These are phyloP conservation scores for Talinum fruticosum DNA, from an alignment of 148 eudicot genomes.

Conservation along the genomic window DNA sequence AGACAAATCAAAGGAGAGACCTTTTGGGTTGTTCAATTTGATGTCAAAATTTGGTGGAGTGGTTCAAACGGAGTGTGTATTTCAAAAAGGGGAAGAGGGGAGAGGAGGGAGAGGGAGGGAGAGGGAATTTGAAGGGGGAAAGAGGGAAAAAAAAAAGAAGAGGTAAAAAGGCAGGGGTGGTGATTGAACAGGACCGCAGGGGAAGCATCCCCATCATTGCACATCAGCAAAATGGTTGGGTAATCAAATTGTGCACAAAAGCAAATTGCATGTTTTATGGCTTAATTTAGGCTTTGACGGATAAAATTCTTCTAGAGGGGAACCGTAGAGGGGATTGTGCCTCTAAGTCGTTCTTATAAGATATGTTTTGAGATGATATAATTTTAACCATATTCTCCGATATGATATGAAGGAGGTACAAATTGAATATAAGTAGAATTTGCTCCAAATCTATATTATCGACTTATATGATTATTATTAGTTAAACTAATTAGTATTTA, in stretches of 20 bases:
- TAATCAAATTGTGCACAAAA: too few relatives aligned
- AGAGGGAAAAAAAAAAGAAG: conserved; percentile 17
- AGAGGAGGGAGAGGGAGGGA: background rate
- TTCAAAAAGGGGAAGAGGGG: background rate
- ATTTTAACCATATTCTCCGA: too few relatives aligned
- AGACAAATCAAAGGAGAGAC: conserved; percentile 22
- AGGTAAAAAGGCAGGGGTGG: conserved; percentile 6
- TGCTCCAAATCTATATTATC: too few relatives aligned
- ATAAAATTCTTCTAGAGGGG: background rate
- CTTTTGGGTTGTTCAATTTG: conserved; percentile 16
- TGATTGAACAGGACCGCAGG: background rate
- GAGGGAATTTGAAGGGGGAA: conserved; percentile 10
- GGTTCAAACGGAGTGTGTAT: conserved; percentile 30
- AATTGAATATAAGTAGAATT: too few relatives aligned
- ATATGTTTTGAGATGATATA: too few relatives aligned
- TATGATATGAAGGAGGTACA: too few relatives aligned
- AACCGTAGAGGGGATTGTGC: too few relatives aligned
- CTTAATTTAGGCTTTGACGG: background rate
- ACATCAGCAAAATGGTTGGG: too few relatives aligned
- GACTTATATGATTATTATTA: too few relatives aligned
- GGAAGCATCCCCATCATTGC: background rate
- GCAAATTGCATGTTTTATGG: background rate
- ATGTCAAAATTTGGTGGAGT: conserved; percentile 26
- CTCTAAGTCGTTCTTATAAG: too few relatives aligned
- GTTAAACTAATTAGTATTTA: too few relatives aligned